Base-by-base conservation (phyloP, 805 yeast genomes). In the Wickerhamiella bombiphila region DNA sequence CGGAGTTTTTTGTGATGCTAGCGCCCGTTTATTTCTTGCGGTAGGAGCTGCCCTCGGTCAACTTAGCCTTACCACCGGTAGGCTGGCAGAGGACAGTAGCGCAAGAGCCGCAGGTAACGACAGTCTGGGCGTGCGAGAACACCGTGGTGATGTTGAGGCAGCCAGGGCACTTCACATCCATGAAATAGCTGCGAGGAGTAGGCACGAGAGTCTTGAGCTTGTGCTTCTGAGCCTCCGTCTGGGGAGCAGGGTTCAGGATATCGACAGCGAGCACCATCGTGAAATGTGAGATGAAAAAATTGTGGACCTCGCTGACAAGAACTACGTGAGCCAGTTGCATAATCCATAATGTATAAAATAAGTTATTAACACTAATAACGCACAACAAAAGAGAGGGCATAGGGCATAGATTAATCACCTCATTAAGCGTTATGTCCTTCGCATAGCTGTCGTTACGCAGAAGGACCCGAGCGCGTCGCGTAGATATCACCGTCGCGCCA, bases 161-260 rank as follows among this genome's bases (percentile, higher is more conserved):
- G 60, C 98, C 97, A 69, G 93, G 97, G 71, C 98, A 91, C 70
- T 88, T 91, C 58, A 91, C 98, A 65, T 91, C 99, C 95, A 91
- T 86, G 80, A 91, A 91, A 78, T 72, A 91, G 46, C 97, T 86
- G 79, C 97, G 82, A 69, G 99, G 99, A 50, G 80, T 65, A 68
- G 88, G 95, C 56, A 91, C 99, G 63, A 91, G 80, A 61, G 80
- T 76, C 85, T 88, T 91, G 64, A 86, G 76, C 73, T 91, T 91
- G 83, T 91, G 94, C 69, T 86, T 76, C 70, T 76, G 78, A 60
- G 85, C 86, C 78, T 91, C 99, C 57, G 94, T 65, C 64, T 88
- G 93, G 63, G 94, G 81, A 66, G 80, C 69, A 69, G 99, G 99
- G 93, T 91, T 80, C 65, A 91, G 76, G 69, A 86, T 80, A 77